Evolutionary conservation across 106 monocot species (phyloP).

Genomic region (Dendrobium officinale): DNA sequence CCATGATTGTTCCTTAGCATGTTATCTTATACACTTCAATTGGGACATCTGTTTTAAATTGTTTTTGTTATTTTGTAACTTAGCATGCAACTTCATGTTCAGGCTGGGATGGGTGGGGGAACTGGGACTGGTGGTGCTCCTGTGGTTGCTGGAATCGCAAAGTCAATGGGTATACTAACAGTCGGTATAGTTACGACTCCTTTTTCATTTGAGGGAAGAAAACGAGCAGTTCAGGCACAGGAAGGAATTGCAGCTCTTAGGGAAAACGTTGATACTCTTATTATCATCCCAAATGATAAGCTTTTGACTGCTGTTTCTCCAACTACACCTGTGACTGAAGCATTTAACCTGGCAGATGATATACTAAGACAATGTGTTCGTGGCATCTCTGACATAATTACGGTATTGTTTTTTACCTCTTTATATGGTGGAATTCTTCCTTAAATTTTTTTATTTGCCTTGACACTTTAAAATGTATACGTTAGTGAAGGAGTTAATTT

Average conservation of each 20-base stretch:
- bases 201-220: slow-evolving; percentile 44
- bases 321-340: slow-evolving; percentile 50
- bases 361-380: slow-evolving; percentile 53
- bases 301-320: slow-evolving; percentile 52
- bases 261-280: slow-evolving; percentile 39
- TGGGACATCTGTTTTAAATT: background rate
- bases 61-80: background rate
- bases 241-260: slow-evolving; percentile 46
- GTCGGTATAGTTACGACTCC: slow-evolving; percentile 53
- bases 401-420: slow-evolving; percentile 10
- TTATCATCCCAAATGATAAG: slow-evolving; percentile 45
- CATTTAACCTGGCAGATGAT: slow-evolving; percentile 48
- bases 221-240: slow-evolving; percentile 42
- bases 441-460: background rate
- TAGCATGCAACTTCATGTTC: slow-evolving; percentile 6
- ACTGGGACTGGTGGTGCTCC: slow-evolving; percentile 53
- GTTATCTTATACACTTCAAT: background rate
- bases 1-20: background rate
- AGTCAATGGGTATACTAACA: slow-evolving; percentile 47
- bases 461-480: background rate
- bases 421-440: background rate
- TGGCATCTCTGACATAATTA: slow-evolving; percentile 50
- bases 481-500: background rate
- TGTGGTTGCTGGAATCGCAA: slow-evolving; percentile 37
- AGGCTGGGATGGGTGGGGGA: slow-evolving; percentile 58